Conservation (phyloP, 2,329 filamentous ascomycete genomes). For the Aureobasidium sp. region DNA sequence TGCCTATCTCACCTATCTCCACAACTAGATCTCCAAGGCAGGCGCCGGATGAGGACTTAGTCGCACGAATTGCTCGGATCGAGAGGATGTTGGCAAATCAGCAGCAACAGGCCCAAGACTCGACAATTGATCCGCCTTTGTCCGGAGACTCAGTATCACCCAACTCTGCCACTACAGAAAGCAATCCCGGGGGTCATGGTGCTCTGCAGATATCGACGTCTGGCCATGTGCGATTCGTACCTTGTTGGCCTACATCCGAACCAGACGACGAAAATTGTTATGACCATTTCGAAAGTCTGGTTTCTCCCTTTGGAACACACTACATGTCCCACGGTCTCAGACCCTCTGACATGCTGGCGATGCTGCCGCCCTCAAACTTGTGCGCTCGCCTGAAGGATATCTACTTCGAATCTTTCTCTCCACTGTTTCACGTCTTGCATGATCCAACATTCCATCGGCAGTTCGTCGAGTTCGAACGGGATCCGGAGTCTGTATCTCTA, state of each 20-base stretch:
- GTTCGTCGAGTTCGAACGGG: conserved; percentile 31
- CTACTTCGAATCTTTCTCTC: conserved; percentile 19
- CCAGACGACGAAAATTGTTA: too few species aligned
- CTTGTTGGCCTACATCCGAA: too few species aligned
- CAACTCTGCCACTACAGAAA: background rate
- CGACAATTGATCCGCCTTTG: background rate
- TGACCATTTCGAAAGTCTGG: background rate
- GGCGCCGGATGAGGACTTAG: background rate
- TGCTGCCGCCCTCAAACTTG: background rate
- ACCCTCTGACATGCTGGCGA: background rate
- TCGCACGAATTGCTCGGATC: background rate
- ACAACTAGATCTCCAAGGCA: background rate
- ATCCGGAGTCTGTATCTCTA: conserved; percentile 28
- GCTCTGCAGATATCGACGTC: background rate
- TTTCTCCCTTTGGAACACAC: background rate
- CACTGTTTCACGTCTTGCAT: conserved; percentile 35
- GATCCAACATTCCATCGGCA: conserved; percentile 34
- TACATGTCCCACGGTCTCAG: background rate
- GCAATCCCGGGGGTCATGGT: background rate
- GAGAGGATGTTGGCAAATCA: background rate
- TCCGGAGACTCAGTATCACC: background rate
- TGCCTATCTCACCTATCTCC: background rate
- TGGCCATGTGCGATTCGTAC: background rate
- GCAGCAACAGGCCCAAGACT: background rate
- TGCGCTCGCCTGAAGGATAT: conserved; percentile 25